Percentiles rank a stretch among this genome's conserved stretches.
Conservation (phyloP, 2,329 filamentous ascomycete genomes). For the Amylocarpus encephaloides region DNA sequence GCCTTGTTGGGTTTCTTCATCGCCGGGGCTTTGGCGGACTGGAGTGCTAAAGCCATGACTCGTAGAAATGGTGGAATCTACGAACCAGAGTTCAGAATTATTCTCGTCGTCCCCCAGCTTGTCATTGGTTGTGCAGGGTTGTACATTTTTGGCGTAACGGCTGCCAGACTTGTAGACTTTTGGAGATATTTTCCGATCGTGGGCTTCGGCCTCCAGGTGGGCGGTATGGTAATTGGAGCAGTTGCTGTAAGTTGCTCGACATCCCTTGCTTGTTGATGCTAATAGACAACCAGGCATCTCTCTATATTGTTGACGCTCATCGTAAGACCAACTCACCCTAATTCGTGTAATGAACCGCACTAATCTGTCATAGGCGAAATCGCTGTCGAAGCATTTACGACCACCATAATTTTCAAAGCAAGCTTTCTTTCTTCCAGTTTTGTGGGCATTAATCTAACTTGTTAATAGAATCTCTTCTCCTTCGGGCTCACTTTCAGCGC, state of each 20-base stretch:
- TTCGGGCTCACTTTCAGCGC: constrained; percentile 80
- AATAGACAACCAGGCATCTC: constrained; percentile 37
- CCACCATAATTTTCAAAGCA: constrained; percentile 78
- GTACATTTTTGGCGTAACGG: constrained; percentile 77
- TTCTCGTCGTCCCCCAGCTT: constrained; percentile 77
- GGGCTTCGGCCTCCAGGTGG: constrained; percentile 80
- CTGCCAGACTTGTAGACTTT: constrained; percentile 56
- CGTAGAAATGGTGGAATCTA: constrained; percentile 72
- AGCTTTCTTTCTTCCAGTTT: background rate
- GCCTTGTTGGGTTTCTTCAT: constrained; percentile 70
- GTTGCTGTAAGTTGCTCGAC: constrained; percentile 60
- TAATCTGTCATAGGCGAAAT: constrained; percentile 54
- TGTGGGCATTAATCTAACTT: constrained; percentile 2
- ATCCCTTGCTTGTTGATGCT: background rate
- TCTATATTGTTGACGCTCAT: constrained; percentile 92
- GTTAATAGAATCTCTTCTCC: constrained; percentile 66
- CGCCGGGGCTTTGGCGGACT: constrained; percentile 70
- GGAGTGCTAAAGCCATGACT: constrained; percentile 63
- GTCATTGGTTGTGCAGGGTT: constrained; percentile 71
- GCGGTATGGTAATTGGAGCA: constrained; percentile 87
- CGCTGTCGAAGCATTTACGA: constrained; percentile 81
- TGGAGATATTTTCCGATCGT: constrained; percentile 65
- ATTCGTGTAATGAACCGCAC: background rate
- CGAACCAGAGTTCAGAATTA: constrained; percentile 83
- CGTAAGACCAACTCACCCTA: constrained; percentile 46